A percentile compares a stretch with the other conserved stretches of the same genome.
Evolutionary conservation across 805 yeast genomes (phyloP).

Genomic region (Hanseniaspora clermontiae): DNA sequence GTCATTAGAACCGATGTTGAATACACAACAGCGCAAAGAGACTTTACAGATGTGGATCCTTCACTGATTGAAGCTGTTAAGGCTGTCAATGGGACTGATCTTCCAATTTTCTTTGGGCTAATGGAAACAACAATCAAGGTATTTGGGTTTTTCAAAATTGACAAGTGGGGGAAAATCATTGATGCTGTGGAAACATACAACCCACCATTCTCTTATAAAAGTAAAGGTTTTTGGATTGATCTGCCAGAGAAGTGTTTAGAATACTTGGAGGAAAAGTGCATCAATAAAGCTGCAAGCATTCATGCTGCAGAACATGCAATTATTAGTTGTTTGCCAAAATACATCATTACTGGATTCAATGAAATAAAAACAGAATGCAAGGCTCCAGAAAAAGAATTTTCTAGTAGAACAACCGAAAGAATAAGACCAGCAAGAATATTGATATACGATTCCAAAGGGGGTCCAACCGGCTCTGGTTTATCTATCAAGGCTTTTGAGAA

Average conservation of each 20-base stretch:
- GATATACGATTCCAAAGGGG: constrained; percentile 75
- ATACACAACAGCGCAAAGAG: constrained; percentile 87
- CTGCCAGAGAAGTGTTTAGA: constrained; percentile 56
- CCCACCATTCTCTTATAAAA: constrained; percentile 58
- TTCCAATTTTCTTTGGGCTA: constrained; percentile 65
- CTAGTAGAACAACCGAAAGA: constrained; percentile 55
- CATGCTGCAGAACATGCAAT: constrained; percentile 93
- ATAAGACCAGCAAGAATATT: constrained; percentile 78
- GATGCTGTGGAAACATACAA: constrained; percentile 88
- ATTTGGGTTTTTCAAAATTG: constrained; percentile 86
- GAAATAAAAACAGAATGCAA: constrained; percentile 90
- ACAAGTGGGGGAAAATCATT: constrained; percentile 59
- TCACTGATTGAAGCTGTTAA: constrained; percentile 51
- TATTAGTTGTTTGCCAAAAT: constrained; percentile 63
- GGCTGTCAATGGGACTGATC: constrained; percentile 35
- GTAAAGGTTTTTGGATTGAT: constrained; percentile 89
- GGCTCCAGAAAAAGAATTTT: constrained; percentile 93
- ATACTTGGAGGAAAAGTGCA: constrained; percentile 39
- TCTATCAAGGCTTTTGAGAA: constrained; percentile 69
- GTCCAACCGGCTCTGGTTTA: constrained; percentile 66
- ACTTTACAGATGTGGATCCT: constrained; percentile 88
- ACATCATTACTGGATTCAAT: constrained; percentile 56
- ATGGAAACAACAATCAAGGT: constrained; percentile 63
- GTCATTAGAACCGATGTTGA: constrained; percentile 84
- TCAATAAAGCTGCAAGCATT: constrained; percentile 79